Conservation (phyloP, 2,329 filamentous ascomycete genomes). For the Epichloe amarillans region DNA sequence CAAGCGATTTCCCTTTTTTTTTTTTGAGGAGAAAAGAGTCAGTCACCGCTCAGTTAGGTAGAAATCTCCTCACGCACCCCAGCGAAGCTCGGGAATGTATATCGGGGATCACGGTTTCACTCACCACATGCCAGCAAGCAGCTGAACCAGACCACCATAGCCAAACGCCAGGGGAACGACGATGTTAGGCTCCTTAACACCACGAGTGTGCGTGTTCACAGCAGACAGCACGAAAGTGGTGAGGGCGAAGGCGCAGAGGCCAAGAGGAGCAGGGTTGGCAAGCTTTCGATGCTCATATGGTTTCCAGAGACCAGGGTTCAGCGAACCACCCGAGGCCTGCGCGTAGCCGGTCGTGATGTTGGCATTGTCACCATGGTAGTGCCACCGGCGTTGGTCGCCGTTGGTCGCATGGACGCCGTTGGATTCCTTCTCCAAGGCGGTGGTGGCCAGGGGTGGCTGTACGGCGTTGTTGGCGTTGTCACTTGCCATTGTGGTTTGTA, state of each 20-base stretch:
- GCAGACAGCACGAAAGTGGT: slow-evolving; percentile 69
- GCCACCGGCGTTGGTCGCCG: slow-evolving; percentile 5
- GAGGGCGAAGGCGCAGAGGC: slow-evolving; percentile 65
- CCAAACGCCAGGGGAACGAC: slow-evolving; percentile 56
- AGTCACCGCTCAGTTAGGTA: neutral
- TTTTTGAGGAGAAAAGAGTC: neutral
- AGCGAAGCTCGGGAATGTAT: neutral
- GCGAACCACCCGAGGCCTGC: slow-evolving; percentile 42
- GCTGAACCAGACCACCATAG: slow-evolving; percentile 67
- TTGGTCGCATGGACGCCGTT: slow-evolving; percentile 3
- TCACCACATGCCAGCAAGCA: slow-evolving; percentile 79
- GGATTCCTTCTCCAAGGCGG: slow-evolving; percentile 9
- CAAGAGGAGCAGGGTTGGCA: slow-evolving; percentile 67
- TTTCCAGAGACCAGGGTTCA: slow-evolving; percentile 57
- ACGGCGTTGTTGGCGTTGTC: slow-evolving; percentile 5
- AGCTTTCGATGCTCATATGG: slow-evolving; percentile 55
- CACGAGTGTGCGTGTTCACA: slow-evolving; percentile 56
- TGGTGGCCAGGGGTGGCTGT: neutral
- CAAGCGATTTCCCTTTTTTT: slow-evolving; percentile 81
- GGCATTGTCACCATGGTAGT: slow-evolving; percentile 15
- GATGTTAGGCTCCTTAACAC: slow-evolving; percentile 48
- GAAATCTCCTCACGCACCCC: no score
- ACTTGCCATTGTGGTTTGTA: slow-evolving; percentile 3
- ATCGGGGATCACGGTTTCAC: slow-evolving; percentile 15
- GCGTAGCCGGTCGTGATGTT: slow-evolving; percentile 10